Evolutionary conservation across 805 yeast species (phyloP).

Genomic region (Candida ulmi): DNA sequence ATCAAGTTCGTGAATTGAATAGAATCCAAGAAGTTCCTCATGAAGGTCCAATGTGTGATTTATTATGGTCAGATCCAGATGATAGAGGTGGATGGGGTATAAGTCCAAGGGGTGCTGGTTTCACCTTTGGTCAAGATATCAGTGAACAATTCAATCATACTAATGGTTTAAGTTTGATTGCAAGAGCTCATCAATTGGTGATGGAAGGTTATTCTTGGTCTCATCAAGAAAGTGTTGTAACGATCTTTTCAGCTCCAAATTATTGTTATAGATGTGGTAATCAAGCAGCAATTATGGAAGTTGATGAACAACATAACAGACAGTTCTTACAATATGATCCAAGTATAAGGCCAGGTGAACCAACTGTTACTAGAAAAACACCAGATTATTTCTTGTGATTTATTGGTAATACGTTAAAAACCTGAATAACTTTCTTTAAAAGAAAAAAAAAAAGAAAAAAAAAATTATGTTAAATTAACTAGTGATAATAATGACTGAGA

Average conservation of each 20-base stretch:
- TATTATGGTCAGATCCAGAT: constrained; percentile 96
- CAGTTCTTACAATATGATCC: constrained; percentile 95
- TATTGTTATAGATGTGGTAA: constrained; percentile 97
- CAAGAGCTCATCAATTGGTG: constrained; percentile 95
- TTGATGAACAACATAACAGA: constrained; percentile 87
- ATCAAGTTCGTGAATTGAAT: constrained; percentile 85
- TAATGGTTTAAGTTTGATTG: constrained; percentile 76
- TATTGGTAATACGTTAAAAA: too few relatives aligned
- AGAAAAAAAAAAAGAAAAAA: too few relatives aligned
- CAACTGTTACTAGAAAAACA: constrained; percentile 92
- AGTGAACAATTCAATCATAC: constrained; percentile 91
- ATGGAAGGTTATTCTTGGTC: constrained; percentile 97
- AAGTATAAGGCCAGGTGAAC: constrained; percentile 95
- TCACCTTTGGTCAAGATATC: constrained; percentile 95
- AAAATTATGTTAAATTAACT: too few relatives aligned
- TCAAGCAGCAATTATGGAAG: constrained; percentile 98
- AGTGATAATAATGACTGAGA: too few relatives aligned
- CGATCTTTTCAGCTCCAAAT: constrained; percentile 93
- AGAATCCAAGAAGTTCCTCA: constrained; percentile 96
- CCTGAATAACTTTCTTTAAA: too few relatives aligned
- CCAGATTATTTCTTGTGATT: constrained; percentile 88
- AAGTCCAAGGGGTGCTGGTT: constrained; percentile 97
- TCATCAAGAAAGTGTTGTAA: constrained; percentile 89
- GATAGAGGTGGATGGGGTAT: constrained; percentile 98
- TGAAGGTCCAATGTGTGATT: constrained; percentile 97